Evolutionary conservation across 352 stramenopile genomes (phyloP), one percentile per base, ranked within the genome.

Genomic region (Globisporangium uncinulatum): DNA sequence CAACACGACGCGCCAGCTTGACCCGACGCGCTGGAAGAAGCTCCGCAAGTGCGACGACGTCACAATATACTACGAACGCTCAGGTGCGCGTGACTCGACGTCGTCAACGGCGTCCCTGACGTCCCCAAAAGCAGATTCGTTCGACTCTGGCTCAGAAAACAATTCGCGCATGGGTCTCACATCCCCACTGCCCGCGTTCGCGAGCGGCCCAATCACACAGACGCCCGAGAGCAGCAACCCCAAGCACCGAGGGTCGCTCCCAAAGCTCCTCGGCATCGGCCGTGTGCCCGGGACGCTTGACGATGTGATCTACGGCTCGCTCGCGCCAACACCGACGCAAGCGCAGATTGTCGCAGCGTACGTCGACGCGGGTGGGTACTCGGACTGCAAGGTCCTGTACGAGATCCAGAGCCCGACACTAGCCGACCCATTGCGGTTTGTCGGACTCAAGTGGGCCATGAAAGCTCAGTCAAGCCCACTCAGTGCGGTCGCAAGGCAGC

Each of bases 271-370:
- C 9, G 75, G 67, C 0, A 50, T 79, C 13, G 77, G 77, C 3
- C 69, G 65, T 1, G 56, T 83, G 32, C 39, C 53, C 10, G 78
- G 78, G 2, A 73, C 62, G 9, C 56, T 88, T 13, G 76, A 88
- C n/a, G 78, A 88, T 34, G 65, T 74, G 37, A 73, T 88, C 71
- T 78, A 79, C 48, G 71, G 69, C 6, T 34, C 73, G 29, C 46
- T 69, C 36, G 70, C 69, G 20, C 74, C 71, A 11, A 71, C 79
- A 29, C 57, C 65, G 0, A 64, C 67, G 2, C 62, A 66, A 1
- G 60, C 73, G 15, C 61, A 74, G 34, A 66, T 76, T 41, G 69
- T 70, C 19, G 54, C 61, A 1, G 66, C 65, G 10, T 83, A 76
- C 54, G 72, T 69, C 14, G 58, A 69, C 5, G 66, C 74, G 46